phyloP scores from a whole-genome alignment of 1,284 basidiomycete genomes.

The Sphagnurus paluster region DNA sequence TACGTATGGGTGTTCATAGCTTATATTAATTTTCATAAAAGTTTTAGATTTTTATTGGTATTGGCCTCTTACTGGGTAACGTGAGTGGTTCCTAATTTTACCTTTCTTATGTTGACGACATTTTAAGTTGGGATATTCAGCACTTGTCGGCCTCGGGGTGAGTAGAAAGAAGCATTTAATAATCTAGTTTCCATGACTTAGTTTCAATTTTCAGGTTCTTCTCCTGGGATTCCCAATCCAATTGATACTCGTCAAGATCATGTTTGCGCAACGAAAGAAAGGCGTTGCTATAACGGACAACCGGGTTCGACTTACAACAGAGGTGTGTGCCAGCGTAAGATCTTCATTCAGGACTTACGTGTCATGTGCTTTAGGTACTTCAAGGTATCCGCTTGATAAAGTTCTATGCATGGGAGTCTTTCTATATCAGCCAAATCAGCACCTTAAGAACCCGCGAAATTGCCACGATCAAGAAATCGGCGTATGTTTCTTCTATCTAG shows the following conservation, averaged over 20 bases:
- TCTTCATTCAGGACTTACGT: not conserved
- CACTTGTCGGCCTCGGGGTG: constrained; percentile 70
- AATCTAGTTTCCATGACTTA: not conserved
- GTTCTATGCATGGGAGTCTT: constrained; percentile 61
- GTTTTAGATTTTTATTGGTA: constrained; percentile 54
- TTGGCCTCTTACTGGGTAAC: constrained; percentile 63
- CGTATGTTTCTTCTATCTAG: constrained; percentile 37
- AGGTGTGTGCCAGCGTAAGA: constrained; percentile 32
- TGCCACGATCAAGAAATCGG: constrained; percentile 44
- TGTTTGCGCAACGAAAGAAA: constrained; percentile 64
- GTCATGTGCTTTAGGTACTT: constrained; percentile 38
- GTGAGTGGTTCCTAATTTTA: constrained; percentile 30
- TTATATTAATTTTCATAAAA: not conserved
- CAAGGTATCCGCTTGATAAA: constrained; percentile 66
- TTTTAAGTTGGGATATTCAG: constrained; percentile 62
- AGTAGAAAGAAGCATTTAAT: too few relatives aligned
- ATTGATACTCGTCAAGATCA: constrained; percentile 56
- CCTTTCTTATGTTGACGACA: constrained; percentile 4
- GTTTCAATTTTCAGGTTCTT: constrained; percentile 38
- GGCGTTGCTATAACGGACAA: constrained; percentile 75
- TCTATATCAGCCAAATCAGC: constrained; percentile 58
- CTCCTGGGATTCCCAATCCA: constrained; percentile 65
- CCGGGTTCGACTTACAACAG: constrained; percentile 60
- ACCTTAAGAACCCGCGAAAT: constrained; percentile 55
- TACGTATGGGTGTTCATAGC: constrained; percentile 14